Conservation (phyloP, 768 basidiomycete species). For the Stropharia rugosoannulata region DNA sequence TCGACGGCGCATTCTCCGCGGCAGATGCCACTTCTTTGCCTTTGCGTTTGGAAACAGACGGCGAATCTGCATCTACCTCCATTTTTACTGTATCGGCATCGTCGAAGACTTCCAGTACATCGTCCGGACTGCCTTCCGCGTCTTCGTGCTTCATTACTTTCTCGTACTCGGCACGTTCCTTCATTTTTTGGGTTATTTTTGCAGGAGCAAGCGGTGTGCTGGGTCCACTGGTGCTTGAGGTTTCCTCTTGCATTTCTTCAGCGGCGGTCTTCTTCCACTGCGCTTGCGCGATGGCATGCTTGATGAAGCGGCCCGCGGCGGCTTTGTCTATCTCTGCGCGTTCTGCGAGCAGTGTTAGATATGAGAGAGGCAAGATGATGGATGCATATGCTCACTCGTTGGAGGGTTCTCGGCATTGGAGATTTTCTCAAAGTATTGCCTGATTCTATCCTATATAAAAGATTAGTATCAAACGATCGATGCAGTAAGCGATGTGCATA, state of each 20-base stretch:
- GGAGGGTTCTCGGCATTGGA: constrained; percentile 69
- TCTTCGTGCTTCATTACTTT: constrained; percentile 51
- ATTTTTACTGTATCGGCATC: constrained; percentile 18
- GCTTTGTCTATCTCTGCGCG: constrained; percentile 66
- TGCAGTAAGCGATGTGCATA: constrained; percentile 23
- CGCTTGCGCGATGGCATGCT: constrained; percentile 73
- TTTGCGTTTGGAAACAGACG: constrained; percentile 26
- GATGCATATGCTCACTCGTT: constrained; percentile 39
- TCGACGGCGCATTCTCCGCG: neutral
- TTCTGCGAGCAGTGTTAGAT: constrained; percentile 24
- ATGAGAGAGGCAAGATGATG: constrained; percentile 2
- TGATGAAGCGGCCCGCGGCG: constrained; percentile 82
- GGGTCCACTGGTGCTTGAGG: constrained; percentile 5
- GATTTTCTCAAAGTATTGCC: constrained; percentile 83
- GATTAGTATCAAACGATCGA: neutral
- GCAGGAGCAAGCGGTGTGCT: constrained; percentile 39
- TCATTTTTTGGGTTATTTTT: constrained; percentile 73
- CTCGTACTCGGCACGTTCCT: constrained; percentile 65
- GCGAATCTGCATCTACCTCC: constrained; percentile 3
- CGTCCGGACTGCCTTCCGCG: constrained; percentile 42
- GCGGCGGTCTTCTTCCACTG: constrained; percentile 35
- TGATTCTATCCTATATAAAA: constrained; percentile 60
- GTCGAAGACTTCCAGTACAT: constrained; percentile 36
- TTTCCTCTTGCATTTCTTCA: constrained; percentile 26
- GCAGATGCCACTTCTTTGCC: constrained; percentile 11